Base-by-base conservation (phyloP, 208 protist genomes). In the Jaenimonas drosophilae region DNA sequence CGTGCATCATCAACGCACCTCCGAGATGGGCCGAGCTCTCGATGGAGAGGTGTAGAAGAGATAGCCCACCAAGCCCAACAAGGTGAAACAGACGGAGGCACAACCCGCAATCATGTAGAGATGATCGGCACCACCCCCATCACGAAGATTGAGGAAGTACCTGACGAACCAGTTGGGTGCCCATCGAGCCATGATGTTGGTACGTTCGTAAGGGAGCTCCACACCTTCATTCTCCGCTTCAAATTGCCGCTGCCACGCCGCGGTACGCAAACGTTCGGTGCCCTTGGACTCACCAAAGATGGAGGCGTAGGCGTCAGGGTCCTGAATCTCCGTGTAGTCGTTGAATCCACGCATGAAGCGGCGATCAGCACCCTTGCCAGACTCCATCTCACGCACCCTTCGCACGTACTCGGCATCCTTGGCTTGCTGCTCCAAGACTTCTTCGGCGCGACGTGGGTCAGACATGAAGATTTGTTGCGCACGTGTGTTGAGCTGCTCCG, bases 121-220 rank as follows among this genome's bases (percentile, higher is more conserved):
- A 32, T 72, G 43, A 33, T 86, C 74, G 9, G 67, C 67, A 11
- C 84, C 84, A 28, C 79, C 79, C 20, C 52, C 70, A 58, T 92
- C 79, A 21, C 84, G 78, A 30, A 89, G 42, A 23, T 82, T 69
- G 2, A 92, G 44, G 51, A 92, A 88, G 57, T 85, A 87, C 0
- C 78, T 73, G 25, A 92, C 79, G 51, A 92, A 89, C 70, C 76
- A 83, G 51, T 92, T 92, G 20, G 84, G 84, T 11, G 75, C 77
- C 16, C 81, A 33, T 3, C 70, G 52, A 27, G 67, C 61, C n/a
- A 92, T n/a, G 2, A 71, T 51, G 44, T 79, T 89, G 2, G 70
- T 86, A 17, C 80, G 76, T 36, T 92, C 84, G 42, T 92, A 92
- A 4, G 84, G 79, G 33, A 92, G 64, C 55, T 80, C 73, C 4